Evolutionary conservation across 1,139 yeast genomes (phyloP), one percentile per base, ranked within the genome.

Genomic region (Hyphopichia pseudoburtonii): DNA sequence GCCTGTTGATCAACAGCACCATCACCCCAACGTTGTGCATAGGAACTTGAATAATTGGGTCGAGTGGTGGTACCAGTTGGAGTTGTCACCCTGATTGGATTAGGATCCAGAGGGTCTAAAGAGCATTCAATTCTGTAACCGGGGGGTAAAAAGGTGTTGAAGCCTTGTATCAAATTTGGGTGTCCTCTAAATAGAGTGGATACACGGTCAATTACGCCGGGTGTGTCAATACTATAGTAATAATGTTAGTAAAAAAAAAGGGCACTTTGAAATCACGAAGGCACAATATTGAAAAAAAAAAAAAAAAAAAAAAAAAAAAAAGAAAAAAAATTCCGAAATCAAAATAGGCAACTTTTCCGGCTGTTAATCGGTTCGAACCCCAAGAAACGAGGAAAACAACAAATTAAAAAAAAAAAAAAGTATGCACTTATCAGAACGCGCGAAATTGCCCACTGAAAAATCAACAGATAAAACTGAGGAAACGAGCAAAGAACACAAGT

Each of bases 151-250:
- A 92, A 92, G 1, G 99, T 92, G 64, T 92, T 92, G 64, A 92
- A 94, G 0, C 99, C 98, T 64, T 92, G 97, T 46, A 92, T 90
- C 54, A 92, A 72, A 51, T 80, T 80, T 2, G 96, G 96, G 60
- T 89, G 96, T 4, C 97, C 98, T 44, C 89, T 78, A 60, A 92
- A 92, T 41, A 92, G 68, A 2, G 86, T 78, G 0, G 97, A 88
- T 1, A 92, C 98, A 40, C 98, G 75, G 56, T 89, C 96, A 57
- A 92, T 92, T 26, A 92, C 99, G 16, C 97, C 99, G 0, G 98
- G 98, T 1, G 99, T 92, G 61, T 94, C 97, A 54, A 92, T 90
- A 48, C 87, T 79, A 51, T 5, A 37, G 25, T 9, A 12, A 21
- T 17, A 17, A 29, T 17, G 53, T 49, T 48, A 50, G 54, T 47